Base-by-base conservation (phyloP, 2,329 filamentous ascomycete genomes). In the Ceratocystis eucalypticola region DNA sequence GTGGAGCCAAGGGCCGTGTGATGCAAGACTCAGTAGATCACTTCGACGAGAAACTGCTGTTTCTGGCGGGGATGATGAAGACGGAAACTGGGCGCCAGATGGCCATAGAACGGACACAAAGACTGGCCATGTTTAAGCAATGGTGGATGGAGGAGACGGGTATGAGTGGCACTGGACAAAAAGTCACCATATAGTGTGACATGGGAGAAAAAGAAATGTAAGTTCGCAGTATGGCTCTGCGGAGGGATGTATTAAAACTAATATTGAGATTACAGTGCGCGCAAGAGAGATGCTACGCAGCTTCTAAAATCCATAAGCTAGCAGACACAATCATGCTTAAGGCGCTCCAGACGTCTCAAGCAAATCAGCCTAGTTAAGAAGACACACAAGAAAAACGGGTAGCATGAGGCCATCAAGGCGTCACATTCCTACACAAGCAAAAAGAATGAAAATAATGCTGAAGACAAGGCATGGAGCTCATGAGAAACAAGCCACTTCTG, bases 41-140 rank as follows among this genome's bases (percentile, higher is more conserved):
- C 77, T 90, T 95, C 71, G 83, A 84, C 50, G 86, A 88, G 64
- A 95, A 94, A 78, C 76, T 95, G 69, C 75, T 89, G 69, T 80
- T 77, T 71, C 73, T 96, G 25, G 84, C 80, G 71, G 76, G 76
- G 15, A 82, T 84, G 81, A 86, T 86, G 82, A 87, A 87, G 78
- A 86, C 84, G 65, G 77, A 76, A 0, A 76, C 79, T 25, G 84
- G 84, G 4, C 76, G 76, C 70, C 74, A 74, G 70, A 73, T 86
- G 74, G 84, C 84, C 0, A 75, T 70, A 69, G 79, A 80, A 71
- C 77, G 83, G 72, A 84, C 81, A 0, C 75, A 78, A 70, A 77
- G 82, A 70, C 72, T 87, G 71, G 71, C 72, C 66, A 70, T 75
- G 62, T 84, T 86, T 73, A 79, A 79, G 72, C 74, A 76, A 68